Base-by-base conservation (phyloP, 495 filamentous ascomycete genomes). In the Chaetomium fimeti region DNA sequence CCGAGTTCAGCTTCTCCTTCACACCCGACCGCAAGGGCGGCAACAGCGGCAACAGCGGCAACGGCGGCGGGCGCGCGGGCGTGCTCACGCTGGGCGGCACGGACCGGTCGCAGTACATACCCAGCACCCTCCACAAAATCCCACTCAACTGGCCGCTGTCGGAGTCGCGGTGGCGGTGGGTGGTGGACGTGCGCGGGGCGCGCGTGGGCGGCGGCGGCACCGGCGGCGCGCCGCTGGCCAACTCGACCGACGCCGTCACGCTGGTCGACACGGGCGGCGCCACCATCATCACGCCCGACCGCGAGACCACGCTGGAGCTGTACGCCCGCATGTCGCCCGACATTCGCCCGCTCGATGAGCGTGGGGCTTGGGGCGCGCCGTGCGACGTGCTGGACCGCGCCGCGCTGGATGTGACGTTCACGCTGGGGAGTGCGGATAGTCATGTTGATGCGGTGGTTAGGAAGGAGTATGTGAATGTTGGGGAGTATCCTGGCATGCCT, bases 11-110 rank as follows among this genome's bases (percentile, higher is more conserved):
- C 61, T 65, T 73, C 49, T 69, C 58, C 20, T 67, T 67, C 51
- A n/a, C 59, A 40, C 48, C 66, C 27, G 67, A 66, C 48, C 53
- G 43, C 60, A 27, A 66, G 27, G 53, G 45, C 45, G 20, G 18
- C n/a, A n/a, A n/a, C n/a, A n/a, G n/a, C n/a, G n/a, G n/a, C n/a
- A n/a, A n/a, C n/a, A n/a, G n/a, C n/a, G n/a, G n/a, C n/a, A n/a
- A n/a, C n/a, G n/a, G n/a, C n/a, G 45, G 45, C 36, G 12, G 57
- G 29, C 60, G 43, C 29, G 71, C 67, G 38, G 69, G 67, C 25
- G 65, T 73, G 64, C 81, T 75, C 55, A 76, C 75, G 13, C 61
- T 77, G n/a, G 75, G 75, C 36, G 74, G 73, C 18, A 65, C 53
- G 25, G 74, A 77, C 51, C 45, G 20, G 27, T 55, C 56, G 18